Evolutionary conservation across 257 asterid species (phyloP), one percentile per base, ranked within the genome.

Genomic region (Salvia rosmarinus): DNA sequence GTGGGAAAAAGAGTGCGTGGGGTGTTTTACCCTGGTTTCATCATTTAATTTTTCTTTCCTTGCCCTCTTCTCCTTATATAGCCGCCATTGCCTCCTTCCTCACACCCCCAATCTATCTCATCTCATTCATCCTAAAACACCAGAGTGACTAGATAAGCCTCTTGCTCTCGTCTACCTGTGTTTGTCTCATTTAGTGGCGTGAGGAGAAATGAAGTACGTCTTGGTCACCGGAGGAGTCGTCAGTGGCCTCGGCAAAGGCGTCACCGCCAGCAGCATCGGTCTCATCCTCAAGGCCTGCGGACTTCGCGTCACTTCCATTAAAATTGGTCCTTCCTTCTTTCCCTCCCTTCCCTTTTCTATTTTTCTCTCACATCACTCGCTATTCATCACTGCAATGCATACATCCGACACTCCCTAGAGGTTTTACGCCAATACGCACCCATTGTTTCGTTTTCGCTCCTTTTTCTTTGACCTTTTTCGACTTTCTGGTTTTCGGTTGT

Each of bases 201-300:
- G 39, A 28, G 76, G 32, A 23, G 66, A 69, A 83, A 92, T 92
- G 98, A 92, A 92, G 91, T 92, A 92, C 76, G 96, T 92, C 12
- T 82, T 92, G 85, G 98, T 92, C 6, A 92, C 96, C 14, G 98
- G 98, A 12, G 98, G 98, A 71, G 98, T 92, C 21, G 98, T 92
- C 13, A 92, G 98, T 72, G 97, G 98, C 20, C 89, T 92, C 16
- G 98, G 98, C 17, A 92, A 92, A 77, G 98, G 98, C 43, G 98
- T 92, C 55, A 92, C 98, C 14, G 98, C 98, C 58, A 92, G 98
- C 84, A 92, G 98, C 70, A 85, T 92, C 57, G 98, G 98, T 10
- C 95, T 92, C 83, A 80, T 92, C 75, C 98, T 92, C 66, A 84
- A 90, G 82, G 87, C 90, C 69, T 88, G 98, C 63, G 98, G 98